Base-by-base conservation (phyloP, 164 flowering plant genomes). In the Litsea cubeba region DNA sequence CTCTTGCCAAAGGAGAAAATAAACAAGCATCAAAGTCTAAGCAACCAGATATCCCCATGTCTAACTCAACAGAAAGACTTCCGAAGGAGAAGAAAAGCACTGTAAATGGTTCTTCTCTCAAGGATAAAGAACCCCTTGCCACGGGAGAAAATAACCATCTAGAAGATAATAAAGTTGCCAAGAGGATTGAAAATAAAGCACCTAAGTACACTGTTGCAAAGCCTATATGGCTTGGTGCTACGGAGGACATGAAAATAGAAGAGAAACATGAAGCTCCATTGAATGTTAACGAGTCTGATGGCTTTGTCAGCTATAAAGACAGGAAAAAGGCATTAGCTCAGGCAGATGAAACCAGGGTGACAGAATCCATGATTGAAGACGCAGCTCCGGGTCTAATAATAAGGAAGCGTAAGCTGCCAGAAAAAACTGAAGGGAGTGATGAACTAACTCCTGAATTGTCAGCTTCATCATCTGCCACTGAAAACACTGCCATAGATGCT, bases 151-250 rank as follows among this genome's bases (percentile, higher is more conserved):
- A 40, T 50, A 73, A 79, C 75, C 74, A 77, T 65, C 75, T 77
- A 76, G 79, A 79, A 68, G 84, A 77, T 32, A 76, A 80, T 62
- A 74, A 65, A 50, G 76, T 18, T 26, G 24, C 58, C 60, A 82
- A 79, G 71, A 71, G 68, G 5, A 50, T 72, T 35, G 88, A 88
- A 50, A 77, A 68, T 69, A 79, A 83, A 78, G 50, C 80, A n/a
- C 70, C 81, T 79, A 76, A 62, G 12, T 91, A 82, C 82, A 77
- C 84, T 65, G 84, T 72, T 54, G 50, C 73, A 64, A 94, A 96
- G 80, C 98, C 97, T 49, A 89, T 83, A 68, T 92, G 99, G 98
- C 98, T 96, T 76, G 99, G 99, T 57, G 97, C 95, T 75, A 83
- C 86, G 2, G 83, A 83, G 54, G 82, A 84, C 69, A 81, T 20